Percentiles rank a stretch among this genome's conserved stretches.
These are phyloP conservation scores for Berberis vulgaris DNA, from an alignment of 164 flowering plant genomes.

Conservation along the genomic window DNA sequence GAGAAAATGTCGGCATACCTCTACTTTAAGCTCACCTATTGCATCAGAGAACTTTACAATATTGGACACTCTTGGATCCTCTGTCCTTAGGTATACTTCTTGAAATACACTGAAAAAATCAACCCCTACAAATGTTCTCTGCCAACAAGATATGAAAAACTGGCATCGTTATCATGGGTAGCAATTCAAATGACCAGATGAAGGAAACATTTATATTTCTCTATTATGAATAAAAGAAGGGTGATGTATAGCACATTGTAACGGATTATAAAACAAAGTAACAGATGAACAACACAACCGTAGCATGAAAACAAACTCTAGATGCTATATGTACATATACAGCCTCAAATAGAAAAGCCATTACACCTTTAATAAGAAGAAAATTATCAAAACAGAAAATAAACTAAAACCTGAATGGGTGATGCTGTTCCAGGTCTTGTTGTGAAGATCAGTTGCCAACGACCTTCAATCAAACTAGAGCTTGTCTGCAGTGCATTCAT, in stretches of 20 bases:
- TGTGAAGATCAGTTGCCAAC: slow-evolving; percentile 88
- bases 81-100: slow-evolving; percentile 67
- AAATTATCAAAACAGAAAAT: neutral
- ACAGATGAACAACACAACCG: neutral
- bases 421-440: slow-evolving; percentile 97
- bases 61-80: slow-evolving; percentile 88
- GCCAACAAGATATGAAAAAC: slow-evolving; percentile 12
- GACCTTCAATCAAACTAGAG: slow-evolving; percentile 81
- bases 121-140: slow-evolving; percentile 98
- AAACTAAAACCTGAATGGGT: slow-evolving; percentile 63
- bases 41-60: slow-evolving; percentile 82
- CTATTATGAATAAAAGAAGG: too few relatives aligned
- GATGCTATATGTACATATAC: too few relatives aligned
- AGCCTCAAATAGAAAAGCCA: neutral
- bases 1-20: slow-evolving; percentile 45
- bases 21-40: slow-evolving; percentile 92
- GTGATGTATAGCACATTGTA: too few relatives aligned
- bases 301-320: too few relatives aligned
- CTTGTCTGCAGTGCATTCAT: slow-evolving; percentile 42
- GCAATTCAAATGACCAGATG: too few relatives aligned
- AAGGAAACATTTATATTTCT: too few relatives aligned
- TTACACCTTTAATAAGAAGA: neutral
- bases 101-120: slow-evolving; percentile 82
- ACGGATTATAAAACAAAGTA: neutral
- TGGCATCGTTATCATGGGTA: neutral